phyloP scores from a whole-genome alignment of 1,284 basidiomycete species.

The Lentinus polychrous region DNA sequence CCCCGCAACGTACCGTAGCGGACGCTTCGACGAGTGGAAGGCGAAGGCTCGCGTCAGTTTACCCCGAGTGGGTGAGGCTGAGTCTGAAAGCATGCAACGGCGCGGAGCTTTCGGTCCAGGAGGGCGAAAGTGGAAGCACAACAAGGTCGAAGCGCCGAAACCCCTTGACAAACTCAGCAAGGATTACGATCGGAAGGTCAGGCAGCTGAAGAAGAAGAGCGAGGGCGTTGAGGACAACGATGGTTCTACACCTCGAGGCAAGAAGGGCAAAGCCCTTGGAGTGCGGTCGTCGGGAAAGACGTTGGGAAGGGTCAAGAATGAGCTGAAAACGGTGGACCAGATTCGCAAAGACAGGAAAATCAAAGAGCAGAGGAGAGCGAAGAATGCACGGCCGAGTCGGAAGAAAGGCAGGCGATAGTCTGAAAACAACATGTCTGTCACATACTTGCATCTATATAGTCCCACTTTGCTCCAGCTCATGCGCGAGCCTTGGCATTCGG shows the following conservation, averaged over 20 bases:
- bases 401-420: slow-evolving; percentile 45
- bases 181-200: slow-evolving; percentile 66
- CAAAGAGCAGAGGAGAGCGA: slow-evolving; percentile 56
- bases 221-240: slow-evolving; percentile 22
- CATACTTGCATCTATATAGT: no score
- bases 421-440: background rate
- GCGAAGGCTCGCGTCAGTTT: slow-evolving; percentile 64
- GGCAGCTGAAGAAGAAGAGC: slow-evolving; percentile 52
- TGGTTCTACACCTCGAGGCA: slow-evolving; percentile 18
- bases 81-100: slow-evolving; percentile 37
- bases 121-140: slow-evolving; percentile 63
- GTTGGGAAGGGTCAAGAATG: slow-evolving; percentile 58
- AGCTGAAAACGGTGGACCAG: slow-evolving; percentile 80
- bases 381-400: slow-evolving; percentile 63
- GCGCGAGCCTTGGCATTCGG: no score
- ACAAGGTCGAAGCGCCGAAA: slow-evolving; percentile 52
- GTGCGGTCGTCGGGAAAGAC: slow-evolving; percentile 54
- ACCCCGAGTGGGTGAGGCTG: slow-evolving; percentile 79
- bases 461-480: no score
- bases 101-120: slow-evolving; percentile 28
- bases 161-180: slow-evolving; percentile 63
- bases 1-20: slow-evolving; percentile 91
- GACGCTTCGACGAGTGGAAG: slow-evolving; percentile 95
- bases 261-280: slow-evolving; percentile 23
- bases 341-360: slow-evolving; percentile 71